Evolutionary conservation across 2,329 filamentous ascomycete species (phyloP), one percentile per base, ranked within the genome.

Genomic region (Cercospora sojina): DNA sequence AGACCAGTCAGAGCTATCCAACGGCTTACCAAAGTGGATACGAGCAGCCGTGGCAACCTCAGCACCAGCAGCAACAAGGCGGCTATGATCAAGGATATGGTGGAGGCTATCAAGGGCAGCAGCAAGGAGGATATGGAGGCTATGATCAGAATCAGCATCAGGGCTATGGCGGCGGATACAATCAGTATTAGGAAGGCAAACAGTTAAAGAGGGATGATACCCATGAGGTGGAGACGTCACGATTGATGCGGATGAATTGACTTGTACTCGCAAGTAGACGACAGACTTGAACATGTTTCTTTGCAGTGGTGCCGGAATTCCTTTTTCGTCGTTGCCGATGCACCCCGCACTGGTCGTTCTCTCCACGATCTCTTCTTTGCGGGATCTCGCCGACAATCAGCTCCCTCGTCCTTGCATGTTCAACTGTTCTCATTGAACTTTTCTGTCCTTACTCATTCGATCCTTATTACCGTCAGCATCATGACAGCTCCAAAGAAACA

Each of bases 21-120:
- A 75, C 74, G 6, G 74, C 76, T 9, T 77, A 77, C 43, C 76
- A 77, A 62, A 76, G 77, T 53, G 76, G 76, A 3, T 77, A 78
- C 29, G 76, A 77, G 47, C 68, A 70, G 49, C 75, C 76, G 2
- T 77, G 75, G 51, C 72, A 75, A 41, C 70, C 67, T 29, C 70
- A 70, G 38, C 71, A 72, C 59, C 74, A 59, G 41, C 59, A 59
- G 16, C 65, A 66, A 51, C 68, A 69, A 13, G 68, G 69, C 3
- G 70, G 72, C 53, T 67, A 69, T 38, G 69, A 71, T 31, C 43
- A 62, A 18, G 66, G 67, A 2, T 72, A 73, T 56, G 65, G 62
- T 20, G 65, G 69, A 13, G 69, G 65, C 2, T 67, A 68, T 67
- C 58, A 64, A 29, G 59, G 67, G n/a, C 68, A 67, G 3, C 67